Evolutionary conservation across 139 green algal genomes (phyloP).

Genomic region (Chlorella sp.): DNA sequence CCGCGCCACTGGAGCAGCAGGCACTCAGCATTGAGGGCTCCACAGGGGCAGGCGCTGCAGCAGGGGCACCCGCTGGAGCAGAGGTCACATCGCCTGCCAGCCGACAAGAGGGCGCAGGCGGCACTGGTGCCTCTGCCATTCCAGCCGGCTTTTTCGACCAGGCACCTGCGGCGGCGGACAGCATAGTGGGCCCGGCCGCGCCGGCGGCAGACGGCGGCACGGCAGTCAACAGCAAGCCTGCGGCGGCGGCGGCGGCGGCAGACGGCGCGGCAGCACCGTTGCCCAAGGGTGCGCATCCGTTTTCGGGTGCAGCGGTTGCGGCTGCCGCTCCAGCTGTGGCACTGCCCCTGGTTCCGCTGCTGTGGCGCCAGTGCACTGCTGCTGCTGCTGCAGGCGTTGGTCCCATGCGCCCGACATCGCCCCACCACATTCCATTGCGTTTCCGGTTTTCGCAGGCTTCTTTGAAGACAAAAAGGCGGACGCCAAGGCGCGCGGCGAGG

Average conservation of each 20-base stretch:
- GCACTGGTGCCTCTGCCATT: neutral
- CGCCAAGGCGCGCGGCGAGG: conserved; percentile 31
- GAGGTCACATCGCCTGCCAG: conserved; percentile 21
- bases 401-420: too few species aligned
- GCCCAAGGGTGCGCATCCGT: neutral
- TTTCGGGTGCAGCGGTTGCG: too few species aligned
- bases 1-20: neutral
- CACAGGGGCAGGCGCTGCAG: conserved; percentile 13
- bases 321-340: neutral
- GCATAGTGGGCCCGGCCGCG: neutral
- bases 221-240: conserved; percentile 7
- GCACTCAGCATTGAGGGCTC: conserved; percentile 24
- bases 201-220: neutral
- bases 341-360: neutral
- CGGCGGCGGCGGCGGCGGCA: conserved; percentile 2
- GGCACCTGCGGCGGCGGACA: neutral
- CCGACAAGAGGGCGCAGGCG: neutral
- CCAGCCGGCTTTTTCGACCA: conserved; percentile 28
- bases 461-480: conserved; percentile 39
- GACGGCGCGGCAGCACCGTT: neutral
- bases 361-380: neutral
- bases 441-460: neutral
- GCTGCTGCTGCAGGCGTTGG: too few species aligned
- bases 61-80: neutral
- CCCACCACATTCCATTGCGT: too few species aligned